Evolutionary conservation across 768 basidiomycete genomes (phyloP).

Genomic region (Porpolomopsis calyptriformis): DNA sequence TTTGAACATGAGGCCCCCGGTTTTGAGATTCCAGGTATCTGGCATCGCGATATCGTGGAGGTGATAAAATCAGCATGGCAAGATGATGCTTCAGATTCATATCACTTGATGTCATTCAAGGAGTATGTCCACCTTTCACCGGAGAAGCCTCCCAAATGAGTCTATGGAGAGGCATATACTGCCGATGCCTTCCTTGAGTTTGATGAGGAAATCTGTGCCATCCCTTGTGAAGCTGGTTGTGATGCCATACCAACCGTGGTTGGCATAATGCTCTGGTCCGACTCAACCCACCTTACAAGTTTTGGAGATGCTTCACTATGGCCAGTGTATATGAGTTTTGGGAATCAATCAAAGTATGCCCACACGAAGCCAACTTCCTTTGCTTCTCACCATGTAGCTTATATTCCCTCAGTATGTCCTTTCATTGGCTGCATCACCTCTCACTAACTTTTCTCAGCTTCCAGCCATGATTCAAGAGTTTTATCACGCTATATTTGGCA

Average conservation of each 20-base stretch:
- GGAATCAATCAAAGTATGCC: conserved; percentile 27
- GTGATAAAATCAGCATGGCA: conserved; percentile 12
- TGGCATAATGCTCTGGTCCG: conserved; percentile 20
- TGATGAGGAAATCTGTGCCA: conserved; percentile 6
- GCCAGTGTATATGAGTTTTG: conserved; percentile 27
- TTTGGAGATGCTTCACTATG: conserved; percentile 21
- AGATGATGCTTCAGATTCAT: conserved; percentile 4
- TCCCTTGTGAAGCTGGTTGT: conserved; percentile 8
- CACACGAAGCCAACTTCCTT: conserved; percentile 13
- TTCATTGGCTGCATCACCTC: not conserved
- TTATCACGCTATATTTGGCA: conserved; percentile 1
- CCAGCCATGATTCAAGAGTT: conserved; percentile 8
- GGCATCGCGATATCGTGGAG: conserved; percentile 12
- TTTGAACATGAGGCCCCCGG: conserved; percentile 11
- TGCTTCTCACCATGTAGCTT: conserved; percentile 22
- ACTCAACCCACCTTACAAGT: conserved; percentile 19
- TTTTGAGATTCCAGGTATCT: conserved; percentile 15
- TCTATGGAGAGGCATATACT: conserved; percentile 14
- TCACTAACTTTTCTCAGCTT: conserved; percentile 5
- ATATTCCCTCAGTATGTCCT: conserved; percentile 16
- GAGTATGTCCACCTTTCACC: conserved; percentile 1
- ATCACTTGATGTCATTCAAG: conserved; percentile 13
- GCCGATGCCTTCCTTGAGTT: conserved; percentile 11
- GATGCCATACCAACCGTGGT: conserved; percentile 12
- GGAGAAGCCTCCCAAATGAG: conserved; percentile 1